A percentile compares a stretch with the other conserved stretches of the same genome.
These are phyloP conservation scores for Termitomyces sp. DNA, from an alignment of 768 basidiomycete species.

Conservation along the genomic window DNA sequence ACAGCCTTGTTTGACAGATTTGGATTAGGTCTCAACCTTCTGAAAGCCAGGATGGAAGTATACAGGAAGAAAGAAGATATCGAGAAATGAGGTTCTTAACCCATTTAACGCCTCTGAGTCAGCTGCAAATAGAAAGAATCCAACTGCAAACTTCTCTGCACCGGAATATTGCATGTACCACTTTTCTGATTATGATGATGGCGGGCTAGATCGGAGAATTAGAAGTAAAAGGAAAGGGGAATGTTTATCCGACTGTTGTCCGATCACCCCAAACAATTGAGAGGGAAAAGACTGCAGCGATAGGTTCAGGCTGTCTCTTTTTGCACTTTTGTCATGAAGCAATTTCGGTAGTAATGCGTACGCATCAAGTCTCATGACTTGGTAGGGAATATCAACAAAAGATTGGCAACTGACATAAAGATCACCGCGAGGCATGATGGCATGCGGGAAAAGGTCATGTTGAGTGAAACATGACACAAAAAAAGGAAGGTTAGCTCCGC, in stretches of 20 bases:
- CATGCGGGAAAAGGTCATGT: neutral
- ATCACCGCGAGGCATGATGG: neutral
- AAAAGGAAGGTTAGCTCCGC: neutral
- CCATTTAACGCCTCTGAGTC: neutral
- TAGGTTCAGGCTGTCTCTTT: neutral
- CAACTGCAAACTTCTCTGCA: neutral
- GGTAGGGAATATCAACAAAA: neutral
- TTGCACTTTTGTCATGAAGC: neutral
- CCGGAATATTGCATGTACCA: neutral
- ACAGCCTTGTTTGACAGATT: neutral
- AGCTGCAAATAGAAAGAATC: neutral
- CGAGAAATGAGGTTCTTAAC: neutral
- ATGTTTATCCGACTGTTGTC: neutral
- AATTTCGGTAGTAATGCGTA: neutral
- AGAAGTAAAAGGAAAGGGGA: neutral
- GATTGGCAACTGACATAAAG: neutral
- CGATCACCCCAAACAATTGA: neutral
- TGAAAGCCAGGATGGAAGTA: neutral
- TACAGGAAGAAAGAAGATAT: neutral
- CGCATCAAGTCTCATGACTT: neutral
- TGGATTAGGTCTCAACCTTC: neutral
- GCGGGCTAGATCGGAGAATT: neutral
- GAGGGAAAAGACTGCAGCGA: neutral
- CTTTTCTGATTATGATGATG: neutral
- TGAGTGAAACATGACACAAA: neutral